Conservation (phyloP, 192 early-diverging fungal species). For the Anaeromyces robustus region DNA sequence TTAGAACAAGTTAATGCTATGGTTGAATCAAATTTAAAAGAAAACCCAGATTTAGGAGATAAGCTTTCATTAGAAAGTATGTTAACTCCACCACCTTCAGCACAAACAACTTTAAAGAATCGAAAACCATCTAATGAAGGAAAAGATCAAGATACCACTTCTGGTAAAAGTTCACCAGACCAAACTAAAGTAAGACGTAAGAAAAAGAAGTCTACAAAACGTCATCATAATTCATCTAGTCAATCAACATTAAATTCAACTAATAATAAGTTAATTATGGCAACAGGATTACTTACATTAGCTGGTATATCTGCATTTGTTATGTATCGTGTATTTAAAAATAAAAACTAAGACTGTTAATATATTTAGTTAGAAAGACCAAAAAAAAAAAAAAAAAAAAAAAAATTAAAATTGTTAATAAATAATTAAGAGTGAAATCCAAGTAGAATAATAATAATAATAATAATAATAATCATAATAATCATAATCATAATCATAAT, state of each 20-base stretch:
- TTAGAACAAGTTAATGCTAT: not conserved
- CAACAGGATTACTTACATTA: not conserved
- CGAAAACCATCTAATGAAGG: not conserved
- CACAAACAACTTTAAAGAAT: not conserved
- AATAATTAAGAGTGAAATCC: too few relatives aligned
- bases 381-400: too few relatives aligned
- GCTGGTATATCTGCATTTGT: not conserved
- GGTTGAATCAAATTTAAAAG: not conserved
- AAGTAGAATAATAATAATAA: too few relatives aligned
- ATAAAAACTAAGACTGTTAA: not conserved
- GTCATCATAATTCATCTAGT: not conserved
- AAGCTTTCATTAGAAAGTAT: not conserved
- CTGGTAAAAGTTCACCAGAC: not conserved
- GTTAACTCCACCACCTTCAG: not conserved
- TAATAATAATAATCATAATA: too few relatives aligned
- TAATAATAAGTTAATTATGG: not conserved
- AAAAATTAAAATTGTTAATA: too few relatives aligned
- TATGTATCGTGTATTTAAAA: not conserved
- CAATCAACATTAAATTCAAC: not conserved
- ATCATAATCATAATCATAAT: too few relatives aligned
- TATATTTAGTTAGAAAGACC: too few relatives aligned
- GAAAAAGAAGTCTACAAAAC: not conserved
- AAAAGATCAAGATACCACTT: not conserved
- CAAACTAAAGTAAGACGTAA: not conserved
- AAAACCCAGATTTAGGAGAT: not conserved